Conservation (phyloP, 164 flowering plant genomes). For the Cinnamomum chago region DNA sequence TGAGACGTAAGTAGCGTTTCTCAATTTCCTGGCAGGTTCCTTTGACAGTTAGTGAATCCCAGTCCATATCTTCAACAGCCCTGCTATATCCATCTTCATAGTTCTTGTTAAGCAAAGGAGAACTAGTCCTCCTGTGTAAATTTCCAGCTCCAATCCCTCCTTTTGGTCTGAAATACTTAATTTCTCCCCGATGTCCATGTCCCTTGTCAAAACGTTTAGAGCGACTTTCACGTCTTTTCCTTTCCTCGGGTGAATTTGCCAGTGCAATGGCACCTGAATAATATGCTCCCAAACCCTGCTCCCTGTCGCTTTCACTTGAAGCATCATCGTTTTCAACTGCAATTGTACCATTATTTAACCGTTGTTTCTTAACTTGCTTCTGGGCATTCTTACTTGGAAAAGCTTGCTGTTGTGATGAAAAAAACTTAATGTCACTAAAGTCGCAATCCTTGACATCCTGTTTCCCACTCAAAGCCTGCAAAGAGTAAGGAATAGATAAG, state of each 20-base stretch:
- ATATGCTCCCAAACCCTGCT: slow-evolving; percentile 64
- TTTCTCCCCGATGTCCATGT: slow-evolving; percentile 48
- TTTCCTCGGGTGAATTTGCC: slow-evolving; percentile 83
- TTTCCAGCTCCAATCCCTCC: slow-evolving; percentile 43
- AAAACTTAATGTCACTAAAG: slow-evolving; percentile 29
- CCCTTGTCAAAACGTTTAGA: slow-evolving; percentile 83
- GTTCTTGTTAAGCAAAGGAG: slow-evolving; percentile 55
- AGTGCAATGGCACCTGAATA: slow-evolving; percentile 64
- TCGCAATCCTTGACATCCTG: slow-evolving; percentile 36
- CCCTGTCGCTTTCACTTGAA: slow-evolving; percentile 94
- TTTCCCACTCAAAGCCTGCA: slow-evolving; percentile 57
- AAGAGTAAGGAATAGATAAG: neutral
- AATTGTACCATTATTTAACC: slow-evolving; percentile 41
- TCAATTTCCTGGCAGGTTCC: slow-evolving; percentile 98
- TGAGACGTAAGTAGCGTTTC: slow-evolving; percentile 94
- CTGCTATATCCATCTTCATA: slow-evolving; percentile 55
- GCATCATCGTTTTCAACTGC: slow-evolving; percentile 57
- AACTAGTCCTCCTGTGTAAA: slow-evolving; percentile 60
- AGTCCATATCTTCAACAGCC: slow-evolving; percentile 97
- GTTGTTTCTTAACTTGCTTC: slow-evolving; percentile 69
- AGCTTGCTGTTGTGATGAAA: slow-evolving; percentile 34
- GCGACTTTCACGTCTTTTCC: slow-evolving; percentile 79
- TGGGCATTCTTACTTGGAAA: slow-evolving; percentile 33
- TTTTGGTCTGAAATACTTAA: slow-evolving; percentile 42
- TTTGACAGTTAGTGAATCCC: slow-evolving; percentile 93